Evolutionary conservation across 2,329 filamentous ascomycete genomes (phyloP).

Genomic region (Epichloe sylvatica): DNA sequence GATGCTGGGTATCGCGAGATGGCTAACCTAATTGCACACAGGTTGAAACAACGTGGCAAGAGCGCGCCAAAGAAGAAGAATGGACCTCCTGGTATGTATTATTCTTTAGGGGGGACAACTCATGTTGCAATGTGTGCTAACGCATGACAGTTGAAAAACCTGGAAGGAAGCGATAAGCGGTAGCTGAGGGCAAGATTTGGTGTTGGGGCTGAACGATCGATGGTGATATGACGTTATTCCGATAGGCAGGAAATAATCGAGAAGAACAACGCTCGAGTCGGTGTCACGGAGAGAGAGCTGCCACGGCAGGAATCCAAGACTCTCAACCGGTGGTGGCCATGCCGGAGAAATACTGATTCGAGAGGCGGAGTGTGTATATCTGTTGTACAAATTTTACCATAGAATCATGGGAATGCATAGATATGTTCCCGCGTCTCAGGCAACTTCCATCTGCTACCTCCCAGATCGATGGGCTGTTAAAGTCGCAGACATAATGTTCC

Average conservation of each 20-base stretch:
- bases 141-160: conserved; percentile 13
- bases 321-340: not conserved
- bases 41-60: conserved; percentile 70
- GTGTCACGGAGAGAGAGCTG: not conserved
- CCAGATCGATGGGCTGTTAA: not conserved
- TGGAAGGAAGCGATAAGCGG: conserved; percentile 18
- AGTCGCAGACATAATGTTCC: not conserved
- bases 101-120: not conserved
- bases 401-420: not conserved
- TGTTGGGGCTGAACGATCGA: not conserved
- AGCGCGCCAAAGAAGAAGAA: conserved; percentile 80
- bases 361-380: not conserved
- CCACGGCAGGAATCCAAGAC: not conserved
- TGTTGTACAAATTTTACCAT: conserved; percentile 1
- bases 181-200: not conserved
- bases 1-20: not conserved
- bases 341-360: not conserved
- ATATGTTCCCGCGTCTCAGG: not conserved
- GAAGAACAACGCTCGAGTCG: not conserved
- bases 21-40: conserved; percentile 24
- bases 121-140: not conserved
- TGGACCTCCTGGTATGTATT: conserved; percentile 26
- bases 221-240: not conserved
- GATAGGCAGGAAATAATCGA: not conserved
- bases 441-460: not conserved